A percentile compares a stretch with the other conserved stretches of the same genome.
phyloP scores from a whole-genome alignment of 2,329 filamentous ascomycete species.

The Mycosphaerella sp. region DNA sequence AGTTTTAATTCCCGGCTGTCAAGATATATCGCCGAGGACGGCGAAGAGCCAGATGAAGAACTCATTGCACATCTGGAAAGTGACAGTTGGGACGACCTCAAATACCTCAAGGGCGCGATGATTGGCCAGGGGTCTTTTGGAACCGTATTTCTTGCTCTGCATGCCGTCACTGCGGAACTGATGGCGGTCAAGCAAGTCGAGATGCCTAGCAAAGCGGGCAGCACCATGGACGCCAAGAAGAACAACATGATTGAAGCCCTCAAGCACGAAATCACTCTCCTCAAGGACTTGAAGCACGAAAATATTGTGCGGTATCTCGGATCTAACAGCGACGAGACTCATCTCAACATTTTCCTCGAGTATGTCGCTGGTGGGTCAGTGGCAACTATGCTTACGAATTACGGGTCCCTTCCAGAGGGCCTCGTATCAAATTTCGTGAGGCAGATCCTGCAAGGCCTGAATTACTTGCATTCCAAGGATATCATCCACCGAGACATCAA shows the following conservation, averaged over 20 bases:
- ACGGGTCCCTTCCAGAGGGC: slow-evolving; percentile 87
- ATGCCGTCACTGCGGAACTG: slow-evolving; percentile 92
- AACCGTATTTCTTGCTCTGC: slow-evolving; percentile 87
- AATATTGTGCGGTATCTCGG: slow-evolving; percentile 99
- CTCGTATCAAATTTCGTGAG: slow-evolving; percentile 94
- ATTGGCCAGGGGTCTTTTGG: slow-evolving; percentile 97
- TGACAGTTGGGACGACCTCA: slow-evolving; percentile 92
- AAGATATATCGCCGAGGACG: slow-evolving; percentile 79
- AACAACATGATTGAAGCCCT: slow-evolving; percentile 97
- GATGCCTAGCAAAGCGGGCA: slow-evolving; percentile 70
- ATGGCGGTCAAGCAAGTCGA: slow-evolving; percentile 99
- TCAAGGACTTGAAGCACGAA: slow-evolving; percentile 87
- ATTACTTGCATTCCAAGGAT: slow-evolving; percentile 86
- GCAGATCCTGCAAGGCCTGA: slow-evolving; percentile 86
- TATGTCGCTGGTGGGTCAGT: slow-evolving; percentile 97
- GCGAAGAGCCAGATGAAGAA: slow-evolving; percentile 85
- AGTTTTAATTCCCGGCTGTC: slow-evolving; percentile 78
- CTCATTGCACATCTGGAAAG: slow-evolving; percentile 83
- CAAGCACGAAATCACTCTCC: slow-evolving; percentile 89
- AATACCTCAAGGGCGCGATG: slow-evolving; percentile 98
- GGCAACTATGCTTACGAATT: slow-evolving; percentile 97
- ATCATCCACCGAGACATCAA: slow-evolving; percentile 99
- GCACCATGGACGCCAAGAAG: slow-evolving; percentile 79
- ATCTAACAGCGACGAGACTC: slow-evolving; percentile 81
- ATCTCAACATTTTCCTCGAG: slow-evolving; percentile 99